Evolutionary conservation across 2,329 filamentous ascomycete genomes (phyloP).

Genomic region (Penicillium sp.): DNA sequence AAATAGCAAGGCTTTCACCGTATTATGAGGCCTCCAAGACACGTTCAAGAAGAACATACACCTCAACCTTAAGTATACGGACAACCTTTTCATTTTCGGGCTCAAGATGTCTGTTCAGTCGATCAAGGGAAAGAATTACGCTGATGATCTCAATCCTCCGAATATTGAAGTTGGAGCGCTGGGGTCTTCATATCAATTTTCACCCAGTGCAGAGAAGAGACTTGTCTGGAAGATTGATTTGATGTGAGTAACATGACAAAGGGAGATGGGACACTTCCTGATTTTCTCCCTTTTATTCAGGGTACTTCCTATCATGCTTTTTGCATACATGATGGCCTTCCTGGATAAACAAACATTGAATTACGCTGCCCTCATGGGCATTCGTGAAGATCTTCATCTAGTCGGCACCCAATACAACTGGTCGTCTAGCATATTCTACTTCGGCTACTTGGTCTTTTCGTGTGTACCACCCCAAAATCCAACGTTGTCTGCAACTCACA

Average conservation of each 20-base stretch:
- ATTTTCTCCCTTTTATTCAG: constrained; percentile 1
- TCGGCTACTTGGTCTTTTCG: constrained; percentile 34
- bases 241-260: constrained; percentile 10
- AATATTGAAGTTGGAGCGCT: constrained; percentile 15
- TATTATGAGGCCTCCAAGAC: too few relatives aligned
- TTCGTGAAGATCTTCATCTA: constrained; percentile 32
- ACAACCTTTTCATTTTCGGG: background rate
- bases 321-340: constrained; percentile 35
- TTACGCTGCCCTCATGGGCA: constrained; percentile 37
- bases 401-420: constrained; percentile 26
- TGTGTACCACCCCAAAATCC: background rate
- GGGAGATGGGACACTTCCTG: background rate
- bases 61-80: too few relatives aligned
- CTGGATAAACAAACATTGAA: constrained; percentile 39
- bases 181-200: constrained; percentile 12
- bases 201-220: constrained; percentile 18
- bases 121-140: background rate
- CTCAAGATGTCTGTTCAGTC: background rate
- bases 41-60: too few relatives aligned
- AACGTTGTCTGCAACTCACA: background rate
- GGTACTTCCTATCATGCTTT: constrained; percentile 28
- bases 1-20: background rate
- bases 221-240: constrained; percentile 26
- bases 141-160: background rate
- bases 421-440: constrained; percentile 27